Evolutionary conservation across 2,329 filamentous ascomycete species (phyloP).

Genomic region (Teratosphaeriaceae sp.): DNA sequence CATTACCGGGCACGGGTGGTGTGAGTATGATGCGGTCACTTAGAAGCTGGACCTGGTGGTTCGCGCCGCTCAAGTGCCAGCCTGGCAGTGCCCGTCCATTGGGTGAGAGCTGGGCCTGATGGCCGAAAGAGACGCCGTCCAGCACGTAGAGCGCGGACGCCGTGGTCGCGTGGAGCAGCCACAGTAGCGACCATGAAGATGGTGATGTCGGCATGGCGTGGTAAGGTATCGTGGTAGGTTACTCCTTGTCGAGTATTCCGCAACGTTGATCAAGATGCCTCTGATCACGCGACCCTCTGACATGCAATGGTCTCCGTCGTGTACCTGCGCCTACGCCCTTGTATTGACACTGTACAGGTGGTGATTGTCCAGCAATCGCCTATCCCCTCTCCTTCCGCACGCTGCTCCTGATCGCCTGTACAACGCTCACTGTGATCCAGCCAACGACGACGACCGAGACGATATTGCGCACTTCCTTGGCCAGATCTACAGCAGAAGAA

Average conservation of each 20-base stretch:
- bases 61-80: slow-evolving; percentile 50
- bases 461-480: slow-evolving; percentile 46
- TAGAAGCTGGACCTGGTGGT: slow-evolving; percentile 54
- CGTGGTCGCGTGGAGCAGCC: slow-evolving; percentile 17
- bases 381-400: slow-evolving; percentile 10
- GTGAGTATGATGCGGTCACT: slow-evolving; percentile 92
- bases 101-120: slow-evolving; percentile 61
- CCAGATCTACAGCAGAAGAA: slow-evolving; percentile 42
- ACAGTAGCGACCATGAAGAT: not conserved
- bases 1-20: slow-evolving; percentile 77
- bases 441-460: slow-evolving; percentile 41
- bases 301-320: not conserved
- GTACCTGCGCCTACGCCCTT: not conserved
- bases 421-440: slow-evolving; percentile 23
- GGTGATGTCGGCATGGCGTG: not conserved
- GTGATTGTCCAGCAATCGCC: slow-evolving; percentile 2
- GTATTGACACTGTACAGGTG: not conserved
- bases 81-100: slow-evolving; percentile 50
- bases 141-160: slow-evolving; percentile 22
- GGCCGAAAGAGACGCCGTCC: slow-evolving; percentile 62
- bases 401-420: slow-evolving; percentile 18
- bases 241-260: no score
- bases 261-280: no score
- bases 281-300: not conserved
- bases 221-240: no score